Conservation (phyloP, 176 grass and related monocot species). For the Zizania latifolia region DNA sequence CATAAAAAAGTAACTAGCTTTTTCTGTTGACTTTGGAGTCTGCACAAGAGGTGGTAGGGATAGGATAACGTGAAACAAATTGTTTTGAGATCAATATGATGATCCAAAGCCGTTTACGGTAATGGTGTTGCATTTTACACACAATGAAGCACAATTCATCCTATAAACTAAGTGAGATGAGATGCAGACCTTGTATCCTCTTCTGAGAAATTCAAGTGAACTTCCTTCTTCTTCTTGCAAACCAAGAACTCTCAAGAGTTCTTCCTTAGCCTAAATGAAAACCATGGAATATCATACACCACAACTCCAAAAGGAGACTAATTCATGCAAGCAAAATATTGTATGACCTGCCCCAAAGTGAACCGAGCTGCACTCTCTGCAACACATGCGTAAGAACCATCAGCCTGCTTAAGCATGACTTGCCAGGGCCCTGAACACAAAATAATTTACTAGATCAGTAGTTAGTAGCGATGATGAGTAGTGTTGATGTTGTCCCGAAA, state of each 20-base stretch:
- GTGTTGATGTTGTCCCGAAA: not conserved
- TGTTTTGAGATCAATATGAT: not conserved
- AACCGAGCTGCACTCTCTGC: slow-evolving; percentile 83
- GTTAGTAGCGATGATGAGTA: not conserved
- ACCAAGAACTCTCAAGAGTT: slow-evolving; percentile 82
- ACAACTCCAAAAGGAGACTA: not conserved
- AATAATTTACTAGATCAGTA: slow-evolving; percentile 4
- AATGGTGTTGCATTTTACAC: not conserved
- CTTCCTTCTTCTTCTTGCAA: slow-evolving; percentile 95
- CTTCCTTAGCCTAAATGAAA: slow-evolving; percentile 68
- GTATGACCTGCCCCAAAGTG: slow-evolving; percentile 83
- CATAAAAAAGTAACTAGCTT: not conserved
- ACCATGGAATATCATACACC: not conserved
- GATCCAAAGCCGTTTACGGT: not conserved
- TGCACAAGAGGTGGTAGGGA: not conserved
- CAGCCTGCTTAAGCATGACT: slow-evolving; percentile 87
- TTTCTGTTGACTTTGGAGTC: not conserved
- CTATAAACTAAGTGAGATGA: not conserved
- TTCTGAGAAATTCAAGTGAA: slow-evolving; percentile 86
- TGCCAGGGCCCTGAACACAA: slow-evolving; percentile 81
- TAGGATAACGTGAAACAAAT: not conserved
- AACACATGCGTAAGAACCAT: slow-evolving; percentile 93
- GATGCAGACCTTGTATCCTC: slow-evolving; percentile 79
- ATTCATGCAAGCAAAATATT: not conserved
- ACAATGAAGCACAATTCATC: not conserved